Evolutionary conservation across 2,329 filamentous ascomycete species (phyloP), one percentile per base, ranked within the genome.

Genomic region (Apiospora arundinis): DNA sequence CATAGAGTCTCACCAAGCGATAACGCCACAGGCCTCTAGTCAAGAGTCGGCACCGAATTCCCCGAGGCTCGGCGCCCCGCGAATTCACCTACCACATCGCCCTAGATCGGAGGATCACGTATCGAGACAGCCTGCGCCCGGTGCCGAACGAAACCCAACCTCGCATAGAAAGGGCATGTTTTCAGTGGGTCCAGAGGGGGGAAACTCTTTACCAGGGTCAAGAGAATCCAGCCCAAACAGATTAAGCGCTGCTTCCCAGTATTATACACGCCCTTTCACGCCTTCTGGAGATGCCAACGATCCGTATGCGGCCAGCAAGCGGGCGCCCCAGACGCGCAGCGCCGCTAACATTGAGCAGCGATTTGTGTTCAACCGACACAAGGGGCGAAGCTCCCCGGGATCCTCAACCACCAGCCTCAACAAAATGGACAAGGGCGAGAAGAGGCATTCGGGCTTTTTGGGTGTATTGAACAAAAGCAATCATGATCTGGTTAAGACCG

Each of bases 261-360:
- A 86, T 74, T 93, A 92, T 75, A 91, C 92, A 37, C 90, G 93
- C 72, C 92, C 94, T 0, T 92, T 93, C 74, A 95, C 93, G 2
- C 94, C 94, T 4, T 88, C 90, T 23, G 94, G 93, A 37, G 94
- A 97, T 72, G 87, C 85, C 68, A 93, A 97, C 78, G 94, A 97
- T 76, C 94, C 95, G 0, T 97, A 97, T 78, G 91, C 94, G n/a
- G 93, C 94, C 73, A 91, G 90, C 76, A 95, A 92, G 76, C 91
- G 95, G 69, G 89, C 91, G 2, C 91, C 92, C 1, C 93, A 92
- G 75, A 85, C 87, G 37, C 90, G 88, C 74, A 90, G 91, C 74
- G 83, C 91, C 4, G 88, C 85, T 37, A 83, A 83, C 9, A 89
- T 97, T 63, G 95, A 97, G 77, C 88, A 92, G 8, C 89, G 95